Evolutionary conservation across 2,329 filamentous ascomycete species (phyloP).

Genomic region (Massarina eburnea): DNA sequence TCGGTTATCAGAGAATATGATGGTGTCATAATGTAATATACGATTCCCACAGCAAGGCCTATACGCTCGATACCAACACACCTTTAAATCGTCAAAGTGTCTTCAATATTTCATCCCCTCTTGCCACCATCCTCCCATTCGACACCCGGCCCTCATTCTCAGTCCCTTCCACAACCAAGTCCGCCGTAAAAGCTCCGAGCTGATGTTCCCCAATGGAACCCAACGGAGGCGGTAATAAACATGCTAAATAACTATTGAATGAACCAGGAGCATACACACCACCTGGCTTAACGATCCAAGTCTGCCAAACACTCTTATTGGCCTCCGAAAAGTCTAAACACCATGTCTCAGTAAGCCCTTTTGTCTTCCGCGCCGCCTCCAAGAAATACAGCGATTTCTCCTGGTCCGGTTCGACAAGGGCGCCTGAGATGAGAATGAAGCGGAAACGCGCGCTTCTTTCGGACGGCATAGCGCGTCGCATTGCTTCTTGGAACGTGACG

Average conservation of each 20-base stretch:
- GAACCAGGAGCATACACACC: constrained; percentile 9
- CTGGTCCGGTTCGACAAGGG: constrained; percentile 19
- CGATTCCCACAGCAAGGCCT: too few species aligned
- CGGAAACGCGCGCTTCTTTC: constrained; percentile 6
- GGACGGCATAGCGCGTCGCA: constrained; percentile 2
- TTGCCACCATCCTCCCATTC: constrained; percentile 10
- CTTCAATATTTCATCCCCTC: constrained; percentile 2
- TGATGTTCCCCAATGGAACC: constrained; percentile 13
- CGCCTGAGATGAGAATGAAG: constrained; percentile 17
- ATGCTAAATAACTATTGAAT: neutral
- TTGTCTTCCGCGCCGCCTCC: constrained; percentile 11
- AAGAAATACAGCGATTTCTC: constrained; percentile 12
- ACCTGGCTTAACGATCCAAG: constrained; percentile 19
- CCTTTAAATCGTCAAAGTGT: constrained; percentile 1
- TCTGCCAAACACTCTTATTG: constrained; percentile 12
- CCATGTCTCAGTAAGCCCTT: constrained; percentile 15
- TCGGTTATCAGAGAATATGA: too few species aligned
- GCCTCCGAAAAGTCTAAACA: constrained; percentile 13
- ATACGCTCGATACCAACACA: too few species aligned
- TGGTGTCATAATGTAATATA: too few species aligned
- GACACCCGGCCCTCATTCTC: constrained; percentile 7
- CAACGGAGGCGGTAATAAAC: constrained; percentile 4
- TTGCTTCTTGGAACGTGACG: constrained; percentile 14
- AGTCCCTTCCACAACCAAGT: constrained; percentile 14
- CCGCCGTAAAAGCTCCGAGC: constrained; percentile 17